Conservation (phyloP, 805 yeast species). For the Teunomyces panamensis region DNA sequence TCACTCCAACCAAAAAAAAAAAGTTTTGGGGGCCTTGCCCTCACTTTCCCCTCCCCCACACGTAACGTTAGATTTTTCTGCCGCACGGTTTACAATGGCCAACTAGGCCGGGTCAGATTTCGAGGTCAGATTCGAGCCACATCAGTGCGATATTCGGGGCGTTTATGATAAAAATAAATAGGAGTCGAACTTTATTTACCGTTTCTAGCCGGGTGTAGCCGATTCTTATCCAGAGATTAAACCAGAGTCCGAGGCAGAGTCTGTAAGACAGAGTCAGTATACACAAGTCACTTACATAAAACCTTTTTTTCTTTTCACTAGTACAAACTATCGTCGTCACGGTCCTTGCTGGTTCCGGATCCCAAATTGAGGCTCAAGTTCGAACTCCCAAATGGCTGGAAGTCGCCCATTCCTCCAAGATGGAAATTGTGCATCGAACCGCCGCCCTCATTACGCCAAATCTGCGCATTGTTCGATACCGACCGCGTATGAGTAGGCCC, state of each 20-base stretch:
- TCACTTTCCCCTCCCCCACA: background rate
- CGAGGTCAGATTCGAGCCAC: no score
- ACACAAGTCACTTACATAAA: background rate
- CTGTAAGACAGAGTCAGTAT: background rate
- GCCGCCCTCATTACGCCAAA: constrained; percentile 19
- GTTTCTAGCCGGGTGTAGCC: no score
- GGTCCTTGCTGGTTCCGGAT: background rate
- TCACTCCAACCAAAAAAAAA: background rate
- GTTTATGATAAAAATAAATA: no score
- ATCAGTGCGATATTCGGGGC: no score
- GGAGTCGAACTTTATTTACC: no score
- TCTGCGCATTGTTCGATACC: constrained; percentile 12
- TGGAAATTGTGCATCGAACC: constrained; percentile 9
- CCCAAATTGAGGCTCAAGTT: constrained; percentile 3
- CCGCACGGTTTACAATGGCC: background rate
- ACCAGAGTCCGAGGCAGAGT: no score
- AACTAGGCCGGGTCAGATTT: background rate
- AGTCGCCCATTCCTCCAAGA: constrained; percentile 12
- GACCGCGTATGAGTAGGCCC: constrained; percentile 14
- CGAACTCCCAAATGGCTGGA: constrained; percentile 12
- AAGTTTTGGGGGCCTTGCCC: background rate
- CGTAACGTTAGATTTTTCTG: background rate
- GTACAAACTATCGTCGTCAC: constrained; percentile 1
- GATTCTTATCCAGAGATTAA: no score
- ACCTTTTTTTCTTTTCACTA: background rate